Evolutionary conservation across 176 grass and related monocot genomes (phyloP).

Genomic region (Aegilops speltoides): DNA sequence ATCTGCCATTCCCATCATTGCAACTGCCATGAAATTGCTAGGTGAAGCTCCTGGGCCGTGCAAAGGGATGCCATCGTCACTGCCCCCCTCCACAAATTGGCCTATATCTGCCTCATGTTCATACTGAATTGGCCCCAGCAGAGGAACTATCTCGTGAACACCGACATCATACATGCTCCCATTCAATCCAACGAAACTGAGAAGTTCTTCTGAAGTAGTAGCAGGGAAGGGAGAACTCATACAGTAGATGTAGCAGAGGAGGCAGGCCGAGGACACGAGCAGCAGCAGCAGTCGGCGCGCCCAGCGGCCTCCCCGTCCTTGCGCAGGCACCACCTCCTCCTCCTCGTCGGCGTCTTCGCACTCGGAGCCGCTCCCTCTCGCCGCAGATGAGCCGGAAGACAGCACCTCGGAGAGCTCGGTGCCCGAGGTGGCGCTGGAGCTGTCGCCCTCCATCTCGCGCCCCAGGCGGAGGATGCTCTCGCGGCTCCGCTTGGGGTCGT

Average conservation of each 20-base stretch:
- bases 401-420: neutral
- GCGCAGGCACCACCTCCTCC: neutral
- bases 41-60: neutral
- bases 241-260: slow-evolving; percentile 19
- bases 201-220: neutral
- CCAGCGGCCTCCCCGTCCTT: neutral
- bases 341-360: neutral
- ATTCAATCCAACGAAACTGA: neutral
- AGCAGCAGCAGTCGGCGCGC: slow-evolving; percentile 25
- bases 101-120: neutral
- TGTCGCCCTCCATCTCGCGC: slow-evolving; percentile 28
- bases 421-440: slow-evolving; percentile 23
- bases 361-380: neutral
- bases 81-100: neutral
- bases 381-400: slow-evolving; percentile 2
- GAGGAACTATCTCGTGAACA: neutral
- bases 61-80: neutral
- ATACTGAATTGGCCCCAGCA: neutral
- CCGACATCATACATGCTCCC: neutral
- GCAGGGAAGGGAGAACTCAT: neutral
- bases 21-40: slow-evolving; percentile 13
- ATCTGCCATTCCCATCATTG: slow-evolving; percentile 22
- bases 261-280: slow-evolving; percentile 9
- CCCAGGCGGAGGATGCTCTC: slow-evolving; percentile 58
- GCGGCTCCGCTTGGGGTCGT: slow-evolving; percentile 57